Conservation (phyloP, 345 rosid species). For the Viola odorata region DNA sequence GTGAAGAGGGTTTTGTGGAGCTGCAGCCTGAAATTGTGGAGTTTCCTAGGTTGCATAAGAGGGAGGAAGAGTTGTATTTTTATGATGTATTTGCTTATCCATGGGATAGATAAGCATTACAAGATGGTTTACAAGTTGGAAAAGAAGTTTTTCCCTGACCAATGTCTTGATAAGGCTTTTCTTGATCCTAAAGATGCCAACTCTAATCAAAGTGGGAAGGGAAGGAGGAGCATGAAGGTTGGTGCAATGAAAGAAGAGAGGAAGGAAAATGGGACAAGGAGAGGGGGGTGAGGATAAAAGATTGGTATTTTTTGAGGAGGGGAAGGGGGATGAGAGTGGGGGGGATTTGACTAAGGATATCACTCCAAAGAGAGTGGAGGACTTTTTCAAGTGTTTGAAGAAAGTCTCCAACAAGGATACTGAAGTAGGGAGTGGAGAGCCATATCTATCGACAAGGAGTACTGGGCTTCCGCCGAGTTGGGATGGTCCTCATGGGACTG, state of each 20-base stretch:
- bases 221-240: constrained; percentile 24
- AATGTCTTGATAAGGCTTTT: constrained; percentile 84
- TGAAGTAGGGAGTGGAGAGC: constrained; percentile 52
- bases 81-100: constrained; percentile 83
- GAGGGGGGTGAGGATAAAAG: constrained; percentile 33
- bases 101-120: constrained; percentile 95
- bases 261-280: constrained; percentile 13
- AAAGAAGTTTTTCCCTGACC: constrained; percentile 92
- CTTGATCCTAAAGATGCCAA: constrained; percentile 50
- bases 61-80: constrained; percentile 86
- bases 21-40: constrained; percentile 80
- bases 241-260: constrained; percentile 16
- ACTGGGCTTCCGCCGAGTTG: constrained; percentile 79
- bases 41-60: constrained; percentile 70
- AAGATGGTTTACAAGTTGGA: constrained; percentile 95
- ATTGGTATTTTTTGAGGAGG: constrained; percentile 69
- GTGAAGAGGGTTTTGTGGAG: constrained; percentile 71
- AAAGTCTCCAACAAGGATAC: constrained; percentile 51
- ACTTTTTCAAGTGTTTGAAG: constrained; percentile 82
- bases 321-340: constrained; percentile 22
- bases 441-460: constrained; percentile 61
- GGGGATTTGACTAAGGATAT: constrained; percentile 32
- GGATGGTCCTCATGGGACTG: constrained; percentile 82
- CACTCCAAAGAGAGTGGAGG: constrained; percentile 77
- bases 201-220: constrained; percentile 20